These are phyloP conservation scores for Trypanosomatidae sp. DNA, from an alignment of 208 protist genomes.

Conservation along the genomic window DNA sequence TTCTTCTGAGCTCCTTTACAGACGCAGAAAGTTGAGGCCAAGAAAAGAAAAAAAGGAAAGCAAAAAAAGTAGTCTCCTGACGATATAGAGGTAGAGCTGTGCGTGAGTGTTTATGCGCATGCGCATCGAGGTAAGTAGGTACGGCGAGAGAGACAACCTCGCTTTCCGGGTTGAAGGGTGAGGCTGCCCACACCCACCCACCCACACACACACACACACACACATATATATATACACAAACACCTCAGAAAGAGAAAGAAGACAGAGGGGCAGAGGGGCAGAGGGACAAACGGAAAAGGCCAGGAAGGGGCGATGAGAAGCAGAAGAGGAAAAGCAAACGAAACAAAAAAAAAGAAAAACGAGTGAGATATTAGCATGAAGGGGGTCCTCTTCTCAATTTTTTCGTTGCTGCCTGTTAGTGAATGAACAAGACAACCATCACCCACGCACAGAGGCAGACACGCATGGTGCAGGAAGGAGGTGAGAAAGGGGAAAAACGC, in stretches of 20 bases:
- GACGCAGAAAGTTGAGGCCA: neutral
- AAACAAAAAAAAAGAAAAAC: conserved; percentile 6
- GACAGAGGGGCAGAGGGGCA: neutral
- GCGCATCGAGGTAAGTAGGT: neutral
- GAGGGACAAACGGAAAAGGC: neutral
- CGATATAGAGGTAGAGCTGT: neutral
- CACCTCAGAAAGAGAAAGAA: neutral
- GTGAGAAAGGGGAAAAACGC: neutral
- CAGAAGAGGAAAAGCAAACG: neutral
- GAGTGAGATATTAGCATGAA: neutral
- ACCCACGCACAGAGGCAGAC: neutral
- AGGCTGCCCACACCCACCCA: neutral
- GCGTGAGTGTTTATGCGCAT: neutral
- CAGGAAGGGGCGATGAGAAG: neutral
- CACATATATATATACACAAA: neutral
- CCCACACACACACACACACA: neutral
- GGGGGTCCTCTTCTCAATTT: too few species aligned
- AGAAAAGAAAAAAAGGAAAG: neutral
- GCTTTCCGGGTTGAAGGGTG: neutral
- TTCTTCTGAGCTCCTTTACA: neutral
- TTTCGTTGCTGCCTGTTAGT: too few species aligned
- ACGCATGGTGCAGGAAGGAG: neutral
- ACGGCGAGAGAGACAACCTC: neutral
- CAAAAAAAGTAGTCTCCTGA: neutral
- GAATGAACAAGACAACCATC: neutral